These are phyloP conservation scores for Annulohypoxylon maeteangense DNA, from an alignment of 495 filamentous ascomycete genomes.

Conservation along the genomic window DNA sequence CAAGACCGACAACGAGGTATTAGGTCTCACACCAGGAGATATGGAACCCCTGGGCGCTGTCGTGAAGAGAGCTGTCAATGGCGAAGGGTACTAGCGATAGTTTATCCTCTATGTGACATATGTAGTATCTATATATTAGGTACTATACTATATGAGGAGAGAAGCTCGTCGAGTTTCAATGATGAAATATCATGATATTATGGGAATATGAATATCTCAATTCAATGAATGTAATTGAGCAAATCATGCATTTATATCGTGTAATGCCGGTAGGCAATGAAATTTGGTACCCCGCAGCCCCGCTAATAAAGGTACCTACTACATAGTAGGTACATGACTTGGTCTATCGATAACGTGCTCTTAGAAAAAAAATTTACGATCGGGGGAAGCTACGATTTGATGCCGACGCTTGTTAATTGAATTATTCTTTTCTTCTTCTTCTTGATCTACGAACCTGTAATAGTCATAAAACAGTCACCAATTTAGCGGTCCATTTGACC, in stretches of 20 bases:
- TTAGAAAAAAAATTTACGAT: conserved; percentile 33
- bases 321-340: too few relatives aligned
- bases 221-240: background rate
- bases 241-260: background rate
- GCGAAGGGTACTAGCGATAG: conserved; percentile 24
- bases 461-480: background rate
- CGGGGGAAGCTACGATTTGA: conserved; percentile 5
- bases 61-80: conserved; percentile 54
- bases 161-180: background rate
- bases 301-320: too few relatives aligned
- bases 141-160: background rate
- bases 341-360: conserved; percentile 29
- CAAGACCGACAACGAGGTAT: conserved; percentile 69
- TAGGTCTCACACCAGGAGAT: conserved; percentile 59
- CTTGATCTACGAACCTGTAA: background rate
- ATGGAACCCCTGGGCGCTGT: conserved; percentile 61
- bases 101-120: background rate
- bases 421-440: background rate
- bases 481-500: too few relatives aligned
- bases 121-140: background rate
- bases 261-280: background rate
- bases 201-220: background rate
- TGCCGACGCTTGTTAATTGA: conserved; percentile 1
- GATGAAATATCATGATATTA: background rate
- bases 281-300: conserved; percentile 7